These are phyloP conservation scores for Acer campestre DNA, from an alignment of 345 rosid species.

Conservation along the genomic window DNA sequence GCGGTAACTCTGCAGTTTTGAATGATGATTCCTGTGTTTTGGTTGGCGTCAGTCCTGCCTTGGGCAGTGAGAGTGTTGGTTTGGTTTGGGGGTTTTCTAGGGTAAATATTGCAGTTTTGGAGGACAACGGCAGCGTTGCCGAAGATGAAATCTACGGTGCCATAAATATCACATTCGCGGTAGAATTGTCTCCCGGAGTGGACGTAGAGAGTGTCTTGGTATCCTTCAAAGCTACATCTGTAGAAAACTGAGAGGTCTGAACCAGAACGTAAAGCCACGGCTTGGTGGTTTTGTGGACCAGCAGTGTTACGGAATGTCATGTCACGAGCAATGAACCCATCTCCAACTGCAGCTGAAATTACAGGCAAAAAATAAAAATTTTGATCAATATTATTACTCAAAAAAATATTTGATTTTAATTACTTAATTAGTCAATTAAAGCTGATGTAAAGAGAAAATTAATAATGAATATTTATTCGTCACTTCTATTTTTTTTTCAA, in stretches of 20 bases:
- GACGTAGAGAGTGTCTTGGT: constrained; percentile 66
- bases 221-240: constrained; percentile 55
- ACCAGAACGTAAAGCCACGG: constrained; percentile 54
- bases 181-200: constrained; percentile 62
- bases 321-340: constrained; percentile 53
- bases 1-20: constrained; percentile 52
- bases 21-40: constrained; percentile 58
- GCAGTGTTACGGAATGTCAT: constrained; percentile 59
- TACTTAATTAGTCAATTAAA: too few relatives aligned
- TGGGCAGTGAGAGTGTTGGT: constrained; percentile 50
- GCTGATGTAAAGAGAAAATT: background rate
- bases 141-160: constrained; percentile 64
- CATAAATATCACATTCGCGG: constrained; percentile 57
- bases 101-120: constrained; percentile 52
- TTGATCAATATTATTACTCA: background rate
- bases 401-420: background rate
- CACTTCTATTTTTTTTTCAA: background rate
- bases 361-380: background rate
- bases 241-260: constrained; percentile 52
- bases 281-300: constrained; percentile 49
- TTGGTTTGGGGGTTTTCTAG: constrained; percentile 42
- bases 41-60: constrained; percentile 54
- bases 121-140: constrained; percentile 58
- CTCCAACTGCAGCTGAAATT: constrained; percentile 48
- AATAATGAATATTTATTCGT: background rate